These are phyloP conservation scores for Rhynchosporium agropyri DNA, from an alignment of 2,329 filamentous ascomycete species.

Conservation along the genomic window DNA sequence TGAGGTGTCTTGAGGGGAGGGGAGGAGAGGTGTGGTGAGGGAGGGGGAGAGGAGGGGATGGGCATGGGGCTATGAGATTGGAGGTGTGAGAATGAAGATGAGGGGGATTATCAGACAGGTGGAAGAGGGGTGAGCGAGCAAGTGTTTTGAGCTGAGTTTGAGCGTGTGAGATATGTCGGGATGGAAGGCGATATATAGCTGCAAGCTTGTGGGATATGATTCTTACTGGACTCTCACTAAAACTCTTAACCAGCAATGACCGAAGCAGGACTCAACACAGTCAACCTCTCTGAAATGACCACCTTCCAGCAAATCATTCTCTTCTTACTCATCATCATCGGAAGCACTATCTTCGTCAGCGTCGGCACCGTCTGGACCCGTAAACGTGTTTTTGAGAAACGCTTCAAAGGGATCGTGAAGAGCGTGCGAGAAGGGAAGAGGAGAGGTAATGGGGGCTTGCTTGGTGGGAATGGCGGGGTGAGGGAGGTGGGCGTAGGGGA, in stretches of 20 bases:
- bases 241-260: conserved; percentile 57
- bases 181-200: background rate
- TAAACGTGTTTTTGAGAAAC: conserved; percentile 42
- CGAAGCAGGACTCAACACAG: conserved; percentile 67
- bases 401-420: conserved; percentile 57
- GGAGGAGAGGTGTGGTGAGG: background rate
- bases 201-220: background rate
- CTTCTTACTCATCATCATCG: conserved; percentile 66
- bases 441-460: background rate
- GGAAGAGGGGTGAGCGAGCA: background rate
- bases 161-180: background rate
- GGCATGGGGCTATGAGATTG: background rate
- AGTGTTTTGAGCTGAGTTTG: background rate
- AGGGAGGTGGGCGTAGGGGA: conserved; percentile 10
- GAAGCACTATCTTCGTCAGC: conserved; percentile 68
- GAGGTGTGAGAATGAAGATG: no score
- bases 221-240: background rate
- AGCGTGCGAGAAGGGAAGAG: conserved; percentile 42
- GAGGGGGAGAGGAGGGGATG: background rate
- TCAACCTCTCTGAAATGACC: conserved; percentile 64
- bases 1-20: background rate
- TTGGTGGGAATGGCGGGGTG: background rate
- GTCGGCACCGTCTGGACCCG: conserved; percentile 64
- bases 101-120: no score
- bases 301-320: conserved; percentile 70